A percentile compares a stretch with the other conserved stretches of the same genome.
phyloP scores from a whole-genome alignment of 2,329 filamentous ascomycete species.

The Tolypocladium tundrense region DNA sequence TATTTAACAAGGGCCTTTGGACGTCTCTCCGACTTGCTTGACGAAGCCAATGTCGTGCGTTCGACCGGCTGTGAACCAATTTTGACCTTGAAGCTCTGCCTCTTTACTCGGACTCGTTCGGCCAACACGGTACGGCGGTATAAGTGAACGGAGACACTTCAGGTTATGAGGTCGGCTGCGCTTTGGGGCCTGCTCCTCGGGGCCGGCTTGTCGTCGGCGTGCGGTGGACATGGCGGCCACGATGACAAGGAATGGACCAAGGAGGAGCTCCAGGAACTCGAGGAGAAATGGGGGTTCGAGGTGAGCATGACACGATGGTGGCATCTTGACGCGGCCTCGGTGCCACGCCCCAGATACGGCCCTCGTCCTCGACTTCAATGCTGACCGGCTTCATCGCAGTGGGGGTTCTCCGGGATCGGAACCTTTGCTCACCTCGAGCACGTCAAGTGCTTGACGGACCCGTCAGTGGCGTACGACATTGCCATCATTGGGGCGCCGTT shows the following conservation, averaged over 20 bases:
- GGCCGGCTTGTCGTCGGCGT: constrained; percentile 15
- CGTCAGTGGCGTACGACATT: constrained; percentile 56
- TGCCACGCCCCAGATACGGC: background rate
- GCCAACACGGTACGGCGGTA: background rate
- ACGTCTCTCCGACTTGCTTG: background rate
- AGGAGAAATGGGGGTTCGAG: constrained; percentile 48
- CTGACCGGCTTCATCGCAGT: constrained; percentile 11
- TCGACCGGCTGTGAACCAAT: background rate
- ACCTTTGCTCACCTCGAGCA: constrained; percentile 64
- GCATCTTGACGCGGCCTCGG: too few relatives aligned
- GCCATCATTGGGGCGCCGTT: constrained; percentile 64
- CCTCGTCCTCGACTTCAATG: background rate
- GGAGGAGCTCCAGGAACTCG: constrained; percentile 40
- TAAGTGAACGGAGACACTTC: background rate
- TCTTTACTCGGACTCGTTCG: background rate
- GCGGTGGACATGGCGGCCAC: constrained; percentile 16
- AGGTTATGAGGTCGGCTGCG: constrained; percentile 13
- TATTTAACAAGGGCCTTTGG: background rate
- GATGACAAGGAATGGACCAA: constrained; percentile 34
- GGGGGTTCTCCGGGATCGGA: constrained; percentile 59
- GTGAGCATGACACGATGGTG: constrained; percentile 23
- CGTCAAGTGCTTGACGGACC: constrained; percentile 58
- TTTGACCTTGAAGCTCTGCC: background rate
- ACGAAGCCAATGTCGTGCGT: background rate
- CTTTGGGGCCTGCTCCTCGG: constrained; percentile 16